phyloP scores from a whole-genome alignment of 306 rosid species.

The Cucumis melo region DNA sequence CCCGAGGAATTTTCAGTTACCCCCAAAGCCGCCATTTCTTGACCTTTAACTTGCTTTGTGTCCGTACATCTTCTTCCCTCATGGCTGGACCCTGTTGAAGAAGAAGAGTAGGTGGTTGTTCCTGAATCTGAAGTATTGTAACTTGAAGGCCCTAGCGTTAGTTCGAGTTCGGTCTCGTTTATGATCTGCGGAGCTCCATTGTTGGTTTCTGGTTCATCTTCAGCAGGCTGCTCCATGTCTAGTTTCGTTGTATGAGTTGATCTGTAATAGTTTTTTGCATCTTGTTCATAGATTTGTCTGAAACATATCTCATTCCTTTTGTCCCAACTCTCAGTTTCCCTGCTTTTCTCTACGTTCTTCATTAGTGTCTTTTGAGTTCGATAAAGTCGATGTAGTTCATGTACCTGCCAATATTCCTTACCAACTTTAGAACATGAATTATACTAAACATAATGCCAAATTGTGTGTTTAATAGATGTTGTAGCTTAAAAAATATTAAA shows the following conservation, averaged over 20 bases:
- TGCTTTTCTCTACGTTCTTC: conserved; percentile 38
- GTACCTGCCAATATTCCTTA: conserved; percentile 29
- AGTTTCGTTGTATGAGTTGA: conserved; percentile 12
- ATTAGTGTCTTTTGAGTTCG: conserved; percentile 64
- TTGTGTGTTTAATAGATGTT: no score
- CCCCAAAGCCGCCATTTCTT: conserved; percentile 10
- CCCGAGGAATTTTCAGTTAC: conserved; percentile 20
- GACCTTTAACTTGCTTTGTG: conserved; percentile 23
- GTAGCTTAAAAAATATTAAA: no score
- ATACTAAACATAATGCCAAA: not conserved
- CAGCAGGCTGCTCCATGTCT: conserved; percentile 55
- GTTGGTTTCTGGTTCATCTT: conserved; percentile 22
- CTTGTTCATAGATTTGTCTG: conserved; percentile 21
- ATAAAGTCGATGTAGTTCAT: conserved; percentile 83
- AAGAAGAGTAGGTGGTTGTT: conserved; percentile 51
- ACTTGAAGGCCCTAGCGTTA: conserved; percentile 68
- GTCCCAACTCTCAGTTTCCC: conserved; percentile 21
- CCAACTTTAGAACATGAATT: not conserved
- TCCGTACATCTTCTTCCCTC: conserved; percentile 8
- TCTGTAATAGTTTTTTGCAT: conserved; percentile 5
- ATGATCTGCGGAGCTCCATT: conserved; percentile 33
- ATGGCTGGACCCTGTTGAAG: conserved; percentile 66
- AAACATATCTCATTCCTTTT: conserved; percentile 18
- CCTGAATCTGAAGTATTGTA: conserved; percentile 46
- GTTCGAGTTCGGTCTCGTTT: conserved; percentile 64